These are phyloP conservation scores for Phaeoacremonium minimum DNA, from an alignment of 2,329 filamentous ascomycete species.

Conservation along the genomic window DNA sequence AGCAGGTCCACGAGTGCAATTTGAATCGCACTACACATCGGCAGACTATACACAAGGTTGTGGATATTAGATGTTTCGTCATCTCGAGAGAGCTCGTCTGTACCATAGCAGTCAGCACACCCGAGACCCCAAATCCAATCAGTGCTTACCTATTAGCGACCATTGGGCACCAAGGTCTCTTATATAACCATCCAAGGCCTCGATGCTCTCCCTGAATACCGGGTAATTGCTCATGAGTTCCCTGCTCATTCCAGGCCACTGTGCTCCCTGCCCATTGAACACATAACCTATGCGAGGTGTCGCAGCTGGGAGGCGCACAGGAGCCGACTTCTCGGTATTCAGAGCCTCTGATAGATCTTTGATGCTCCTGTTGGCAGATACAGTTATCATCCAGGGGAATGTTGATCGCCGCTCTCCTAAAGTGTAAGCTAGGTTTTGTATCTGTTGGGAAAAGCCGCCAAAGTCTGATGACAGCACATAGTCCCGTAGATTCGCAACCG, in stretches of 20 bases:
- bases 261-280: constrained; percentile 31
- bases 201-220: constrained; percentile 14
- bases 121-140: too few relatives aligned
- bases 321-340: constrained; percentile 1
- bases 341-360: constrained; percentile 1
- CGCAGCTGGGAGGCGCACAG: constrained; percentile 14
- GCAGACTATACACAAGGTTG: constrained; percentile 27
- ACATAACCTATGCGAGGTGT: constrained; percentile 24
- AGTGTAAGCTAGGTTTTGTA: not conserved
- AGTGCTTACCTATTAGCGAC: too few relatives aligned
- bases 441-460: too few relatives aligned
- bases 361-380: not conserved
- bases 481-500: too few relatives aligned
- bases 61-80: too few relatives aligned
- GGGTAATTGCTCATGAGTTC: constrained; percentile 9
- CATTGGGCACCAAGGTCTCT: constrained; percentile 16
- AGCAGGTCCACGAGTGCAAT: constrained; percentile 34
- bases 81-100: too few relatives aligned
- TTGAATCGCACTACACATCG: constrained; percentile 42
- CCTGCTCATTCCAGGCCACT: constrained; percentile 5
- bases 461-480: too few relatives aligned
- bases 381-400: not conserved
- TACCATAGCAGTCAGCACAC: too few relatives aligned
- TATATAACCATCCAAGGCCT: constrained; percentile 13
- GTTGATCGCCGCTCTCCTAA: not conserved